Conservation (phyloP, 345 rosid species). For the Streptanthus diversifolius region DNA sequence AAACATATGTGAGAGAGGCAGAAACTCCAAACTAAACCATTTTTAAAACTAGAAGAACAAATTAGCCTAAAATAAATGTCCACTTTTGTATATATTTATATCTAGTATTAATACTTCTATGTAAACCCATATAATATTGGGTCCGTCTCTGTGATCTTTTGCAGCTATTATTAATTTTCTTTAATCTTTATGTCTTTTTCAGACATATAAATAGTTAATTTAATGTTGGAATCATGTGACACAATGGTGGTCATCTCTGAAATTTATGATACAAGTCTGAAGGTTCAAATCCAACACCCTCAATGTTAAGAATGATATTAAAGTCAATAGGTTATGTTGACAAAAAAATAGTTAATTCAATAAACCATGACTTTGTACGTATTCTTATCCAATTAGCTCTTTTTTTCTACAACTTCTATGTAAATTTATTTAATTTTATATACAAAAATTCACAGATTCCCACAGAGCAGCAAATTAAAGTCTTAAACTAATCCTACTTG, state of each 20-base stretch:
- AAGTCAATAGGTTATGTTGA: no score
- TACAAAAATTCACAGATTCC: neutral
- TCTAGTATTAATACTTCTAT: neutral
- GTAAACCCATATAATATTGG: neutral
- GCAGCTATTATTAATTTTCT: neutral
- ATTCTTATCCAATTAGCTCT: slow-evolving; percentile 32
- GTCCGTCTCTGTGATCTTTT: neutral
- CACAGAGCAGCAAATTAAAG: neutral
- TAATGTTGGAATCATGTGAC: no score
- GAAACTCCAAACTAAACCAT: no score
- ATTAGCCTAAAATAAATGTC: neutral
- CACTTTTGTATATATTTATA: neutral
- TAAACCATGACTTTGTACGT: neutral
- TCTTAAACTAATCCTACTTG: slow-evolving; percentile 16
- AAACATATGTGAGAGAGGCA: no score
- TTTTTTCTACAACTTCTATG: neutral
- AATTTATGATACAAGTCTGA: no score
- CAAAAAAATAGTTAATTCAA: neutral
- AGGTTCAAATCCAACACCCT: no score
- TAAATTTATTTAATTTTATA: neutral
- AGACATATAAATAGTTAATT: slow-evolving; percentile 2
- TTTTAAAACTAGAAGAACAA: no score
- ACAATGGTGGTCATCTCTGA: no score
- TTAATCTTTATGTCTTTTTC: slow-evolving; percentile 21
- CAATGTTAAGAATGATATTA: no score